Evolutionary conservation across 108 stramenopile genomes (phyloP), one percentile per base, ranked within the genome.

Genomic region (Fragilariopsis cylindrus): DNA sequence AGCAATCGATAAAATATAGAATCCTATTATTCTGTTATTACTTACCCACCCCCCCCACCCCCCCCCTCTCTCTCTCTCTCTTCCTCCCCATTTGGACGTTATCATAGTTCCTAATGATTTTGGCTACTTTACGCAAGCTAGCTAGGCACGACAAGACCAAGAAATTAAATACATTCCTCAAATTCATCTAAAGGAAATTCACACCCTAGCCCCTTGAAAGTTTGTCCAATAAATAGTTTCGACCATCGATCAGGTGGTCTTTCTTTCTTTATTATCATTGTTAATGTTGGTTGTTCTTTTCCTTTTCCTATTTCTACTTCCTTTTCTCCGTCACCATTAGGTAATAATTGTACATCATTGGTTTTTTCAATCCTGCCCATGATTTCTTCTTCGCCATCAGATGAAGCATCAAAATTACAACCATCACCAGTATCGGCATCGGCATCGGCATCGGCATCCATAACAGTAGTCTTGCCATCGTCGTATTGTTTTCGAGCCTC

Each of bases 121-220:
- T 30, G 30, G 30, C 30, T 30, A 30, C 30, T 30, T 30, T 30
- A 30, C 30, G 30, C 30, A 30, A 30, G 30, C 30, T 30, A 30
- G 30, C 30, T 30, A 30, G 30, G 30, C 30, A 30, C 30, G 30
- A 30, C 30, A 30, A 30, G 30, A 30, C 30, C 2, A 30, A 30
- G 2, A 30, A 30, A 30, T 30, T 30, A 30, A 30, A 30, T 30
- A 30, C 30, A 53, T 53, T 68, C 48, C 18, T 50, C 48, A 44
- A 68, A 68, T 39, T 68, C 18, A 18, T 68, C 67, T 16, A 68
- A 18, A 52, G 67, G 41, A 39, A 68, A 68, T 52, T 68, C 67
- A 40, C 7, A 7, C 1, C 67, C 67, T 48, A 68, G 30, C 1
- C 30, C 50, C 50, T 52, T 11, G 49, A 50, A 68, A 18, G 18